Conservation (phyloP, 331 rosid genomes). For the Arachis monticola region DNA sequence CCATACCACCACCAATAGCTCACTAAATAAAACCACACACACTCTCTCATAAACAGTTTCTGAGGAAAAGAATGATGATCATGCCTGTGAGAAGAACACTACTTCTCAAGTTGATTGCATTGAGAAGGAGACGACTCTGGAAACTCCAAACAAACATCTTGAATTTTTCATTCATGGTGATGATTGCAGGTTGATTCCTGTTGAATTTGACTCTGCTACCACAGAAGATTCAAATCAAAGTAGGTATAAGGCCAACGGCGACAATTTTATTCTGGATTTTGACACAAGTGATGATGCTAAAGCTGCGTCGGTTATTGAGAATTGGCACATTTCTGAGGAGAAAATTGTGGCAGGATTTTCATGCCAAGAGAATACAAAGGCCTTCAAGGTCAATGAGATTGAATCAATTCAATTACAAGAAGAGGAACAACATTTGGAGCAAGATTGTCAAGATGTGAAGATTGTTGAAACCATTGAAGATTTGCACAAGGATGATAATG, state of each 20-base stretch:
- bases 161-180: conserved; percentile 84
- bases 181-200: conserved; percentile 76
- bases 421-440: conserved; percentile 44
- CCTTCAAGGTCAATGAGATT: conserved; percentile 18
- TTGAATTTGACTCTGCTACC: conserved; percentile 55
- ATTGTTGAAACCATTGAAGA: conserved; percentile 46
- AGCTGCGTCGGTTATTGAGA: conserved; percentile 58
- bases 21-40: conserved; percentile 49
- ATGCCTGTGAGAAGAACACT: conserved; percentile 42
- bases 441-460: conserved; percentile 34
- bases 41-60: conserved; percentile 21
- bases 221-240: conserved; percentile 39
- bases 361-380: conserved; percentile 36
- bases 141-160: conserved; percentile 59
- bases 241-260: conserved; percentile 25
- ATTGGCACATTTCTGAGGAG: conserved; percentile 68
- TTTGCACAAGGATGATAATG: conserved; percentile 40
- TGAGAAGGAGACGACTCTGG: conserved; percentile 33
- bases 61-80: conserved; percentile 26
- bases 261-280: conserved; percentile 78
- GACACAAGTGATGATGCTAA: conserved; percentile 52
- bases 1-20: not conserved
- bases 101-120: conserved; percentile 32
- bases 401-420: conserved; percentile 40
- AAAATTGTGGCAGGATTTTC: conserved; percentile 48